phyloP scores from a whole-genome alignment of 83 land plant species.

The Isoetes engelmannii region DNA sequence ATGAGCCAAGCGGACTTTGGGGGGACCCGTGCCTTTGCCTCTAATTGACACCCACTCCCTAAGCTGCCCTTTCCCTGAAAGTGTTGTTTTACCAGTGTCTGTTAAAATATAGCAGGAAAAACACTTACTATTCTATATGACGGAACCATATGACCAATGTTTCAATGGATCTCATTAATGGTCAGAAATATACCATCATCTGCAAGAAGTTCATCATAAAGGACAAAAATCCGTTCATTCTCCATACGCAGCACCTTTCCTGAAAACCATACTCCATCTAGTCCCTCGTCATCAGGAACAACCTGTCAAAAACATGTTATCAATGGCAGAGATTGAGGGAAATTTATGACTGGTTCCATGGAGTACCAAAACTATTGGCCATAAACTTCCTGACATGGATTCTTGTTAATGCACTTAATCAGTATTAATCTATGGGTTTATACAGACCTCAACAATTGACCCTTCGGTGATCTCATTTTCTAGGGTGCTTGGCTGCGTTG shows the following conservation, averaged over 20 bases:
- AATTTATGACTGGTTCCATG: too few species aligned
- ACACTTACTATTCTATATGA: not conserved
- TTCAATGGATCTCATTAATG: not conserved
- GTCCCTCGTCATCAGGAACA: constrained; percentile 7
- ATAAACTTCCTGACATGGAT: not conserved
- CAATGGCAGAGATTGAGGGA: not conserved
- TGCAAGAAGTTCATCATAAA: constrained; percentile 6
- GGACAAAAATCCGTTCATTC: not conserved
- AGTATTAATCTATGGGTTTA: not conserved
- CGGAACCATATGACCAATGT: not conserved
- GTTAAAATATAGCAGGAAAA: not conserved
- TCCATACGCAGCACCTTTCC: not conserved
- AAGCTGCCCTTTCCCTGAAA: constrained; percentile 47
- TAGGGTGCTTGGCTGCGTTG: not conserved
- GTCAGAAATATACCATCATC: constrained; percentile 3
- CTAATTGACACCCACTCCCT: constrained; percentile 67
- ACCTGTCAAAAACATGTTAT: not conserved
- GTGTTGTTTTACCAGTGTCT: not conserved
- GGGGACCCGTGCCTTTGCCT: constrained; percentile 22
- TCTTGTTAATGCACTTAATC: too few species aligned
- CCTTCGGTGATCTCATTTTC: not conserved
- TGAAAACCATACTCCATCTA: constrained; percentile 3
- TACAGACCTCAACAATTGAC: not conserved
- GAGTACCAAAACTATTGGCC: not conserved
- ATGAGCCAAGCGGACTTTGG: constrained; percentile 56